Evolutionary conservation across 1,284 basidiomycete genomes (phyloP), one percentile per base, ranked within the genome.

Genomic region (Naganishia liquefaciens): DNA sequence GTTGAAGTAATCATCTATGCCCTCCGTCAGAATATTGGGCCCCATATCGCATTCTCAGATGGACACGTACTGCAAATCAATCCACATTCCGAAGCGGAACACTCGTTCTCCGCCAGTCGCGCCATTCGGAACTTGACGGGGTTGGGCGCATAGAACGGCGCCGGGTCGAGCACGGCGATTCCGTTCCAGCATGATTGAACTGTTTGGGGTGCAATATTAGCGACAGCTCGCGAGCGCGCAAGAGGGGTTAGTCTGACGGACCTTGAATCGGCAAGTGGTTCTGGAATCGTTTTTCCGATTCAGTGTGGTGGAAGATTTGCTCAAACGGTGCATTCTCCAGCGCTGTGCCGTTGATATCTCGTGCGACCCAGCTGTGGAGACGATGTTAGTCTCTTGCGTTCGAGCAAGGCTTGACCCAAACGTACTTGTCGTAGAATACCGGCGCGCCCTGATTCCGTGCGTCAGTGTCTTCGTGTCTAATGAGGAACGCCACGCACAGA

Each of bases 171-270:
- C 3, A 97, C 82, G 23, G 93, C 93, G 69, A 96, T 88, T 42
- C 93, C 93, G 77, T 96, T 96, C 93, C 93, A 96, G 80, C 93
- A 97, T 4, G 89, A 89, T 80, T 96, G 93, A 25, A 96, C 91
- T 77, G 62, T 17, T 19, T 19, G 21, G 7, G 21, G 33, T 52
- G n/a, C 21, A 23, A 33, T 25, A 43, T 42, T 27, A 39, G 51
- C 25, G 10, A 15, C 15, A 10, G 17, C 13, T n/a, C n/a, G n/a
- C n/a, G n/a, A n/a, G 25, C 3, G 9, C 6, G 28, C 21, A 30
- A 5, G 6, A n/a, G n/a, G 23, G 33, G 28, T 23, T 55, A 10
- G 30, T 6, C 30, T 21, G 5, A 69, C 75, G 57, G 44, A 76
- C 75, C 75, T 78, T 97, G 93, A 33, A 96, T 82, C 1, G 93